These are phyloP conservation scores for Xylaria nigripes DNA, from an alignment of 495 filamentous ascomycete species.

Conservation along the genomic window DNA sequence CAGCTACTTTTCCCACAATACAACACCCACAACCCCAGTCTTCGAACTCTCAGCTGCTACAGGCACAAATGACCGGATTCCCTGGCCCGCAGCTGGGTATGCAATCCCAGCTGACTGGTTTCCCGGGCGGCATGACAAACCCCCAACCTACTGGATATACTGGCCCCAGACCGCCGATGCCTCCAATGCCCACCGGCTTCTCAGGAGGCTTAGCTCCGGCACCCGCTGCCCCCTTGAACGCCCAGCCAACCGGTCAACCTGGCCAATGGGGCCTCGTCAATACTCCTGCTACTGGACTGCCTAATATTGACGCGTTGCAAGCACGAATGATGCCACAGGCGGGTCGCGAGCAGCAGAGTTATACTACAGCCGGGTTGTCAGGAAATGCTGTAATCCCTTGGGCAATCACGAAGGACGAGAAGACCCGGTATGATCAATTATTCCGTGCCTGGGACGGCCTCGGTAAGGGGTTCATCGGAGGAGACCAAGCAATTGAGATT, in stretches of 20 bases:
- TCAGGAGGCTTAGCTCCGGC: conserved; percentile 57
- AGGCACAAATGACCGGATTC: conserved; percentile 68
- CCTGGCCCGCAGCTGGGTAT: conserved; percentile 48
- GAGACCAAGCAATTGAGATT: conserved; percentile 93
- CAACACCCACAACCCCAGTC: conserved; percentile 81
- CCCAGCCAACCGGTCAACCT: conserved; percentile 91
- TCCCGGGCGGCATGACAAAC: conserved; percentile 37
- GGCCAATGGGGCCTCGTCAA: conserved; percentile 99
- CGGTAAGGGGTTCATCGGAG: conserved; percentile 84
- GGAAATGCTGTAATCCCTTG: conserved; percentile 95
- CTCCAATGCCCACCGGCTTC: conserved; percentile 87
- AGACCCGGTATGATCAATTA: conserved; percentile 90
- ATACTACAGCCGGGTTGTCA: conserved; percentile 76
- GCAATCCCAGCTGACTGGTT: conserved; percentile 53
- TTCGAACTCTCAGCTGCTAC: conserved; percentile 67
- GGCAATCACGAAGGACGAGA: conserved; percentile 98
- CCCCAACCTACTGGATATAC: conserved; percentile 53
- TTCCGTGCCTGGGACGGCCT: conserved; percentile 98
- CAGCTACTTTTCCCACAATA: conserved; percentile 60
- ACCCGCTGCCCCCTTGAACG: conserved; percentile 59
- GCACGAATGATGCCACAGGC: conserved; percentile 97
- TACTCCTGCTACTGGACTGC: conserved; percentile 78
- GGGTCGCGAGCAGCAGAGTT: conserved; percentile 78
- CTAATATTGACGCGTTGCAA: conserved; percentile 88
- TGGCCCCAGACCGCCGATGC: conserved; percentile 83